Percentiles rank a stretch among this genome's conserved stretches.
phyloP scores from a whole-genome alignment of 129 eudicot species.

The Solidago caesia region DNA sequence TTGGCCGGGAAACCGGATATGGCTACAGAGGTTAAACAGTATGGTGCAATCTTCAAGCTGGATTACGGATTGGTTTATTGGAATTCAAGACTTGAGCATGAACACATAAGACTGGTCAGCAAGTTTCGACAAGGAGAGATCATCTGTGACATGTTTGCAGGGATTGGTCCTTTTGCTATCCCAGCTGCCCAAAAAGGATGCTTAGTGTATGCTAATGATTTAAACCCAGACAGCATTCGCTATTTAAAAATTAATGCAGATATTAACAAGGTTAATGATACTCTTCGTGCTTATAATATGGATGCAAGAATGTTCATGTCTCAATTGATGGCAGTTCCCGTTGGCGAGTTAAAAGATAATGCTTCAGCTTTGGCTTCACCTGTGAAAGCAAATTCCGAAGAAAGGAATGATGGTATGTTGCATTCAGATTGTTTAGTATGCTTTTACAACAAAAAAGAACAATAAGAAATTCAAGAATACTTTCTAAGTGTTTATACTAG shows the following conservation, averaged over 20 bases:
- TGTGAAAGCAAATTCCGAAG: slow-evolving; percentile 22
- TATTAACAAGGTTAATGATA: slow-evolving; percentile 65
- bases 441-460: too few relatives aligned
- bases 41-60: slow-evolving; percentile 91
- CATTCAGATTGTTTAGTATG: not conserved
- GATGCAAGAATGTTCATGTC: slow-evolving; percentile 83
- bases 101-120: slow-evolving; percentile 77
- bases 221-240: slow-evolving; percentile 84
- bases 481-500: too few relatives aligned
- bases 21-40: slow-evolving; percentile 95
- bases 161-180: slow-evolving; percentile 97
- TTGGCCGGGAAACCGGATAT: slow-evolving; percentile 76
- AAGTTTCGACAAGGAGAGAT: slow-evolving; percentile 68
- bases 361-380: slow-evolving; percentile 30
- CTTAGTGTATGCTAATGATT: slow-evolving; percentile 85
- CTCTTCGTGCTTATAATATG: slow-evolving; percentile 59
- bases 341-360: slow-evolving; percentile 37
- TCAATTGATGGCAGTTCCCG: slow-evolving; percentile 60
- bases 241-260: slow-evolving; percentile 83
- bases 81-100: slow-evolving; percentile 98
- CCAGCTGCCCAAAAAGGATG: slow-evolving; percentile 98
- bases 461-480: too few relatives aligned
- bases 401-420: slow-evolving; percentile 34
- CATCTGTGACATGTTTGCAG: slow-evolving; percentile 96
- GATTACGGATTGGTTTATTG: slow-evolving; percentile 95